Base-by-base conservation (phyloP, 805 yeast genomes). In the Candida ipomoeae region DNA sequence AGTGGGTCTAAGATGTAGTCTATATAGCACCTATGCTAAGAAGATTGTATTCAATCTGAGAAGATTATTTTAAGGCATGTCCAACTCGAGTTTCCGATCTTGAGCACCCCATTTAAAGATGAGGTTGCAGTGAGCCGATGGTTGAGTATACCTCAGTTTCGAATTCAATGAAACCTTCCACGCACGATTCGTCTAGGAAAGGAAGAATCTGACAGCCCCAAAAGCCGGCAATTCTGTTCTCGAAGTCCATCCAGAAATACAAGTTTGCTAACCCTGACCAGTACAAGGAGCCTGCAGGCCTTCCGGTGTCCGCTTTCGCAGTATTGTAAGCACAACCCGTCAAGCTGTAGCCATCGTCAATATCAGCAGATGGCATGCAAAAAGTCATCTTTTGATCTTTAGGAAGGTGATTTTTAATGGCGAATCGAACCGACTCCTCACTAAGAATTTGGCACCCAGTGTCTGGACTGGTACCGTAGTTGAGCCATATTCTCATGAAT, bases 251-350 rank as follows among this genome's bases (percentile, higher is more conserved):
- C 76, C 77, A 73, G 52, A 60, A 73, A 57, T 54, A 69, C 40
- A 70, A 62, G 52, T 70, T 73, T 31, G 70, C 76, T 36, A 70
- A 54, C 0, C 77, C 77, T 26, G 68, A 59, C 78, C 78, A 73
- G 51, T 64, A 69, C 13, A 71, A 46, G 0, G 70, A 56, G 0
- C 71, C 69, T 11, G 53, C 52, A 5, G 74, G 70, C 51, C 77
- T 57, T 3, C 77, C 77, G 1, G 70, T 67, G 0, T 63, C 61
- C 17, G 65, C 50, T 3, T 54, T 55, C 33, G 62, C 60, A 23
- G 46, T 59, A 17, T 58, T 58, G 46, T 56, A 54, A 0, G 68
- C 75, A 60, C 66, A 63, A 2, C 75, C 75, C 5, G 52, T 50
- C 40, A 71, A 62, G 7, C 73, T 60, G 50, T 62, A 68, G 1